phyloP scores from a whole-genome alignment of 495 filamentous ascomycete species.

The Penicillium roqueforti region DNA sequence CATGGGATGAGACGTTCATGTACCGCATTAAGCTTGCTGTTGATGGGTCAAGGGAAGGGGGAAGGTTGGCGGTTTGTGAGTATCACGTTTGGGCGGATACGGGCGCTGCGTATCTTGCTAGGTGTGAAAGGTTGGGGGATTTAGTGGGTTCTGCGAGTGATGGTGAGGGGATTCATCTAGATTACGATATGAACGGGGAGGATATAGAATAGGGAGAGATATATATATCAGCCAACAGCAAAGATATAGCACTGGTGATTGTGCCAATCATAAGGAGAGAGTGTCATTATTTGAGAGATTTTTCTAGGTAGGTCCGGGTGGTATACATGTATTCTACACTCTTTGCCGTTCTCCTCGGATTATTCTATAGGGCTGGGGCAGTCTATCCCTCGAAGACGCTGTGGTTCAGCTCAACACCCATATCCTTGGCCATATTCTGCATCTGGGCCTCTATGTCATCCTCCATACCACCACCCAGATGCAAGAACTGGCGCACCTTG shows the following conservation, averaged over 20 bases:
- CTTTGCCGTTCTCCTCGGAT: neutral
- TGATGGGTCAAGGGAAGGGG: constrained; percentile 10
- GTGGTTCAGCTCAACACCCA: constrained; percentile 86
- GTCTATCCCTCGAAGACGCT: constrained; percentile 77
- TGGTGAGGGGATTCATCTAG: constrained; percentile 8
- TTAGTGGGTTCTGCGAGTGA: neutral
- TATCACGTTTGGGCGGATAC: constrained; percentile 65
- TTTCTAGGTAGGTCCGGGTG: neutral
- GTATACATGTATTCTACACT: neutral
- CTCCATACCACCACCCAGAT: constrained; percentile 80
- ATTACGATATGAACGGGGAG: neutral
- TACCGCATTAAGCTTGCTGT: constrained; percentile 51
- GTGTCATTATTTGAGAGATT: constrained; percentile 1
- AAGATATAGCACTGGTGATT: neutral
- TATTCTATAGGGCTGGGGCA: neutral
- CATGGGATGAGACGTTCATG: constrained; percentile 56
- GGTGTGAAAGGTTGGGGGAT: constrained; percentile 37
- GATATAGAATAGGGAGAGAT: neutral
- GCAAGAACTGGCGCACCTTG: constrained; percentile 68
- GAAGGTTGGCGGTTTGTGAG: constrained; percentile 37
- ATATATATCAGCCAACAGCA: neutral
- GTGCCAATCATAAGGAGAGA: neutral
- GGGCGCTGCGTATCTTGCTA: constrained; percentile 58
- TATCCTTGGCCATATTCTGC: constrained; percentile 80
- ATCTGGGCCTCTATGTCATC: constrained; percentile 87